Conservation (phyloP, 805 yeast species). For the Wickerhamiella slavikovae region DNA sequence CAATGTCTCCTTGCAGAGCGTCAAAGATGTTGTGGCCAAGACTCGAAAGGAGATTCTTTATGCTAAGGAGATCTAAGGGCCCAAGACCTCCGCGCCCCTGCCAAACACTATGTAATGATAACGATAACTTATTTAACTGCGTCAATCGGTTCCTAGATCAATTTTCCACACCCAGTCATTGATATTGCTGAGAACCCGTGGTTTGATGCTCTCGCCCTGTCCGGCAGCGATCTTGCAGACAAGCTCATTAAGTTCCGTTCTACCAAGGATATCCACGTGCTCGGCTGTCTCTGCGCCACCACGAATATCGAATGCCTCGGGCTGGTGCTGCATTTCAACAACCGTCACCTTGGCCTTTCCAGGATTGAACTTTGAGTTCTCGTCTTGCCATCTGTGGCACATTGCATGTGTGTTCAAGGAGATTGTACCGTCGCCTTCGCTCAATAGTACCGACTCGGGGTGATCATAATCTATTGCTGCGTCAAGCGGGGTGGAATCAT, state of each 20-base stretch:
- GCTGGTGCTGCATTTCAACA: slow-evolving; percentile 85
- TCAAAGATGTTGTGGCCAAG: slow-evolving; percentile 62
- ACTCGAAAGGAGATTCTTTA: slow-evolving; percentile 70
- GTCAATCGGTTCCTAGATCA: slow-evolving; percentile 22
- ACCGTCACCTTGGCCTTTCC: slow-evolving; percentile 50
- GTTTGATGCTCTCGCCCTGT: slow-evolving; percentile 42
- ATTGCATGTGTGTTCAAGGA: slow-evolving; percentile 70
- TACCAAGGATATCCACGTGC: slow-evolving; percentile 89
- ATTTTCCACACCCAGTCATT: slow-evolving; percentile 38
- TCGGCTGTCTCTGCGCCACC: slow-evolving; percentile 98
- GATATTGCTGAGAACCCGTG: slow-evolving; percentile 36
- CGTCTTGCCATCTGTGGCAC: slow-evolving; percentile 78
- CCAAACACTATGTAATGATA: no score
- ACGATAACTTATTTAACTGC: no score
- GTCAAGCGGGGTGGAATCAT: slow-evolving; percentile 31
- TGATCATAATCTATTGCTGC: slow-evolving; percentile 51
- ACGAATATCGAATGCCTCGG: slow-evolving; percentile 79
- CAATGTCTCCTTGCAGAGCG: slow-evolving; percentile 46
- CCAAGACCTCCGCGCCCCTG: no score
- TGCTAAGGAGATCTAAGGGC: slow-evolving; percentile 34
- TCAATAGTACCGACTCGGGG: slow-evolving; percentile 47
- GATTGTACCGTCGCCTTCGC: slow-evolving; percentile 95
- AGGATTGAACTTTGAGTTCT: slow-evolving; percentile 49
- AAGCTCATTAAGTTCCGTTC: slow-evolving; percentile 79
- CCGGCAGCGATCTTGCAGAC: slow-evolving; percentile 71